Evolutionary conservation across 148 eudicot species (phyloP).

Genomic region (Pouteria glomerata): DNA sequence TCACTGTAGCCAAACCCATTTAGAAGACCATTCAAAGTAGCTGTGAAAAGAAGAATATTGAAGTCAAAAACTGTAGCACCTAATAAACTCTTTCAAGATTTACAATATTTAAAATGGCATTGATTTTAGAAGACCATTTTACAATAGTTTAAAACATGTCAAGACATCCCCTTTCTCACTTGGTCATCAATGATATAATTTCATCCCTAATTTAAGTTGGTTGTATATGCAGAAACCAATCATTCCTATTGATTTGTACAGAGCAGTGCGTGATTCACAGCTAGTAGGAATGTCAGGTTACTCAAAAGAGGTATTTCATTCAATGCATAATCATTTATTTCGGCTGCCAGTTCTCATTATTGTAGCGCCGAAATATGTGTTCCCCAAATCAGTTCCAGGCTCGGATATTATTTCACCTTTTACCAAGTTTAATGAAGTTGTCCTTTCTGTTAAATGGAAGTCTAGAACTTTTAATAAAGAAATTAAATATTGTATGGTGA

Average conservation of each 20-base stretch:
- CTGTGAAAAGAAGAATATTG: too few species aligned
- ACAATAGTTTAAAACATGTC: neutral
- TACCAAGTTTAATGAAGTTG: neutral
- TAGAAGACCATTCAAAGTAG: too few species aligned
- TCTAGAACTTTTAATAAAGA: neutral
- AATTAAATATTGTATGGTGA: neutral
- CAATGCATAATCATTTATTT: neutral
- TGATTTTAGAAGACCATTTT: neutral
- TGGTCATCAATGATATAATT: neutral
- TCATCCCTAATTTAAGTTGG: neutral
- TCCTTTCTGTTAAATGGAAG: neutral
- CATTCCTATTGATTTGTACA: slow-evolving; percentile 59
- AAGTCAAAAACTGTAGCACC: neutral
- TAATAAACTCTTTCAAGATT: neutral
- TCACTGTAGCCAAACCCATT: neutral
- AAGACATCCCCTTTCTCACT: neutral
- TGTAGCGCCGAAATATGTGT: neutral
- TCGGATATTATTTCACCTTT: neutral
- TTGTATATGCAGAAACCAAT: slow-evolving; percentile 78
- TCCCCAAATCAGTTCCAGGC: neutral
- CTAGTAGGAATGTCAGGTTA: slow-evolving; percentile 87
- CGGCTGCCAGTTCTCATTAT: neutral
- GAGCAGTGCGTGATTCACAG: slow-evolving; percentile 83
- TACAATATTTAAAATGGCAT: neutral
- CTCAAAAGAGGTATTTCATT: slow-evolving; percentile 64